Evolutionary conservation across 202 grass and related monocot genomes (phyloP).

Genomic region (Alloteropsis angusta): DNA sequence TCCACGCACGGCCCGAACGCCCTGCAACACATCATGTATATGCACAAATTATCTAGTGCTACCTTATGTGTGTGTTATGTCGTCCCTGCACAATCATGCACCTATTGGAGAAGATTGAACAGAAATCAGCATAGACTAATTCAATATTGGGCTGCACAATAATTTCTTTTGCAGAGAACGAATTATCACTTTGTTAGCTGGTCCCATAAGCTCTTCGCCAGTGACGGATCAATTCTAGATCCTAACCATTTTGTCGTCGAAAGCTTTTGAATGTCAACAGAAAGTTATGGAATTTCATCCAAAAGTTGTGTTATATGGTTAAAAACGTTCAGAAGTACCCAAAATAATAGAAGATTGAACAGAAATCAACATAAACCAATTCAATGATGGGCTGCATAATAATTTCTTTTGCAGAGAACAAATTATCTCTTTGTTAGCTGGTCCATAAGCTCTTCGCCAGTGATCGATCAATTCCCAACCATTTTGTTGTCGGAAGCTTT

Average conservation of each 20-base stretch:
- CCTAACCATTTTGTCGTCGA: background rate
- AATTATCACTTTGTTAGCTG: background rate
- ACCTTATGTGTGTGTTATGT: background rate
- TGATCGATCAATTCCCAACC: no score
- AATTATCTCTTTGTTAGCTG: no score
- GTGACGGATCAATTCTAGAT: background rate
- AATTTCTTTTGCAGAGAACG: background rate
- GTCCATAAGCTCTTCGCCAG: no score
- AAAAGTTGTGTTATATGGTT: no score
- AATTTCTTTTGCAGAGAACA: no score
- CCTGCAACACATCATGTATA: slow-evolving; percentile 26
- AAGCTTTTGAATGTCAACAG: background rate
- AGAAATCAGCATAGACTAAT: background rate
- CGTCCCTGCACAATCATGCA: background rate
- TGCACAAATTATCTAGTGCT: background rate
- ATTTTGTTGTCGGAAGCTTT: no score
- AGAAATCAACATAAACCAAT: no score
- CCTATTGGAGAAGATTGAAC: background rate
- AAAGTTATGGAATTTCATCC: background rate
- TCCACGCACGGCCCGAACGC: slow-evolving; percentile 54
- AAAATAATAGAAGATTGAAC: no score
- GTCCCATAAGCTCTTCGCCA: background rate
- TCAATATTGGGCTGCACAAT: background rate
- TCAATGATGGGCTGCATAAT: no score
- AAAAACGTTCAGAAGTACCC: no score